A percentile compares a stretch with the other conserved stretches of the same genome.
Conservation (phyloP, 2,329 filamentous ascomycete species). For the Phialophora expanda region DNA sequence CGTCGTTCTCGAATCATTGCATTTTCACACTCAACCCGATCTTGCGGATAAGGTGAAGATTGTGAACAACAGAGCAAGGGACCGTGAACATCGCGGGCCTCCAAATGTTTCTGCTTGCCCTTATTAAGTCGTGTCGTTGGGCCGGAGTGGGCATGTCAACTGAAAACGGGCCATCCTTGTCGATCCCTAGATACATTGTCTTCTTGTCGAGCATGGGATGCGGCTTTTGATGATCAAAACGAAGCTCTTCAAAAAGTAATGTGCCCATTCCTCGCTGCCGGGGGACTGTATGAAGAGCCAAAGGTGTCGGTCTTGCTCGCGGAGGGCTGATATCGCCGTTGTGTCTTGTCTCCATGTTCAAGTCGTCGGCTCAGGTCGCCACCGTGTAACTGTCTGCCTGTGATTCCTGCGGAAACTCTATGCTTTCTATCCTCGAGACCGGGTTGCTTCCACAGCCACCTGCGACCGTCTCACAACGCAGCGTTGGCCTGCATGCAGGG, state of each 20-base stretch:
- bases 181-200: neutral
- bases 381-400: neutral
- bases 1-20: neutral
- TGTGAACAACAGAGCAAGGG: neutral
- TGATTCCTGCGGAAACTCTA: neutral
- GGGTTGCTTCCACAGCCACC: neutral
- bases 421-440: neutral
- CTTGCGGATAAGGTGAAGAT: neutral
- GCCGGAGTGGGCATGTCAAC: no score
- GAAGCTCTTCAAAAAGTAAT: neutral
- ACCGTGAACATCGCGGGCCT: no score
- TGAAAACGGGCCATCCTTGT: no score
- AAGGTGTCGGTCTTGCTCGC: neutral
- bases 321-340: neutral
- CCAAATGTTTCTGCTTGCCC: no score
- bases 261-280: neutral
- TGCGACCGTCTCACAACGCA: neutral
- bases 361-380: neutral
- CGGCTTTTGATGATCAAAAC: neutral
- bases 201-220: neutral
- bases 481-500: neutral
- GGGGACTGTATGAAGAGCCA: neutral
- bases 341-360: neutral
- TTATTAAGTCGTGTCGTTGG: no score
- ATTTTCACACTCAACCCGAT: neutral